Base-by-base conservation (phyloP, 805 yeast species). In the Hanseniaspora osmophila region DNA sequence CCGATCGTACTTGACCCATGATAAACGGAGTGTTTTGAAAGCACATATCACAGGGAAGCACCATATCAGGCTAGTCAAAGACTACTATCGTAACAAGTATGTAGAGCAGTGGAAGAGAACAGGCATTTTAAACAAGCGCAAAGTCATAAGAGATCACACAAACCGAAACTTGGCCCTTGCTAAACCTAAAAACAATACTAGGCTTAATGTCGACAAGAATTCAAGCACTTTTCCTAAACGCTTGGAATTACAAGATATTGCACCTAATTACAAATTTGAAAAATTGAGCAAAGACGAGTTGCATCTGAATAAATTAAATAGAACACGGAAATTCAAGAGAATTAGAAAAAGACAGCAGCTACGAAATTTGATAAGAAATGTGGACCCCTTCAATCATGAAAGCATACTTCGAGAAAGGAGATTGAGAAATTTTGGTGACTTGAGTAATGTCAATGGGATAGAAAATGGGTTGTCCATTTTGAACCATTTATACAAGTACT, bases 1-100 rank as follows among this genome's bases (percentile, higher is more conserved):
- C 59, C 77, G 77, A 56, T 76, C 86, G 16, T 80, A 81, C 54
- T 65, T 87, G 47, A 86, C 95, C 1, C 95, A 86, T 59, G 95
- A 85, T 61, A 81, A 92, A n/a, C 67, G 77, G 54, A 81, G 92
- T 64, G 95, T 86, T 45, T 65, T 95, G 18, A 80, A 81, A 55
- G 78, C 86, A 38, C 96, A 86, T 61, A 60, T 83, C 38, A 66
- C 72, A 37, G 96, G 96, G 10, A 76, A 74, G 53, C 80, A 83
- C 60, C 96, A 86, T 61, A 67, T 83, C 39, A 71, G 74, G 49
- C 69, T 73, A 45, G 83, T 81, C 43, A 77, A 86, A 48, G 82
- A 80, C 47, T 85, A 84, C 65, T 86, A 83, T 57, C 84, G 82
- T 53, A 63, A 68, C 54, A 56, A 52, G 63, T 45, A 33, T 44